phyloP scores from a whole-genome alignment of 2,329 filamentous ascomycete genomes.

The Neofusicoccum umdonicola region DNA sequence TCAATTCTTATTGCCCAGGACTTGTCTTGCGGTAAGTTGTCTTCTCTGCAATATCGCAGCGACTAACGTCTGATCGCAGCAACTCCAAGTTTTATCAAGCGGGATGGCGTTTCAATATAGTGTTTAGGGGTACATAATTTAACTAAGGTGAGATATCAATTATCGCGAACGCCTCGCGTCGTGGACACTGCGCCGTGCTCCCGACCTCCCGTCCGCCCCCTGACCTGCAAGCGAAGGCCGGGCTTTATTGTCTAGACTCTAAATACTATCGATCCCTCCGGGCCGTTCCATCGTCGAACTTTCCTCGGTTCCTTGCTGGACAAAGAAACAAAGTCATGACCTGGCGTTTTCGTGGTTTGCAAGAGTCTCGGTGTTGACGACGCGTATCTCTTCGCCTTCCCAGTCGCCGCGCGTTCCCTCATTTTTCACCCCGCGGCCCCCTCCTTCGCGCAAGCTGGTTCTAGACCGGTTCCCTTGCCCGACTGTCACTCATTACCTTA shows the following conservation, averaged over 20 bases:
- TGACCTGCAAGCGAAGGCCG: conserved; percentile 8
- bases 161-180: conserved; percentile 9
- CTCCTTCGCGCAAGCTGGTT: background rate
- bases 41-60: background rate
- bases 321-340: background rate
- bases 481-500: background rate
- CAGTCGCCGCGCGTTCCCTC: background rate
- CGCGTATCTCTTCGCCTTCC: background rate
- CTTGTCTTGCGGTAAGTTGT: background rate
- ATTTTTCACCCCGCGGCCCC: background rate
- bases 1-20: too few species aligned
- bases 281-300: background rate
- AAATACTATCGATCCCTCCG: conserved; percentile 3
- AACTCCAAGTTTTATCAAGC: background rate
- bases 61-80: background rate
- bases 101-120: background rate
- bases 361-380: background rate
- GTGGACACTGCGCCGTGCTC: background rate
- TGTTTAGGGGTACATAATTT: conserved; percentile 16
- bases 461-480: background rate
- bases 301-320: conserved; percentile 1
- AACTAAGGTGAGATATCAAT: conserved; percentile 12
- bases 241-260: conserved; percentile 2
- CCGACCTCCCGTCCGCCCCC: background rate
- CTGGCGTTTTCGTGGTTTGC: background rate